Percentiles rank a stretch among this genome's conserved stretches.
Evolutionary conservation across 2,329 filamentous ascomycete genomes (phyloP).

Genomic region (Fusarium temperatum): DNA sequence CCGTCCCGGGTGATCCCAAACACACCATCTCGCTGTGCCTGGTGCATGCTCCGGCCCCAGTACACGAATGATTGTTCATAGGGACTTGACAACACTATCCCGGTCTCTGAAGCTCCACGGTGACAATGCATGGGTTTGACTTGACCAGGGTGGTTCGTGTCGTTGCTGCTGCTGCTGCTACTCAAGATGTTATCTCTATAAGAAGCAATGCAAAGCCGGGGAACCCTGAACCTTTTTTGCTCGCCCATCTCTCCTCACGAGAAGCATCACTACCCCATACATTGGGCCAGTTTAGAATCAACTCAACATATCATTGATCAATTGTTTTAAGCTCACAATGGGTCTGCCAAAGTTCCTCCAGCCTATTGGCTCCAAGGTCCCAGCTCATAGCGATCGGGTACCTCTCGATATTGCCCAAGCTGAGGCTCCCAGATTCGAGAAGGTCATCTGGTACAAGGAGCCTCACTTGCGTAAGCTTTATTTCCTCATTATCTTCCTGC

Average conservation of each 20-base stretch:
- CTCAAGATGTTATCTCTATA: slow-evolving; percentile 30
- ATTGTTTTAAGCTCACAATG: slow-evolving; percentile 19
- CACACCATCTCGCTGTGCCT: slow-evolving; percentile 27
- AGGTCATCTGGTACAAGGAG: slow-evolving; percentile 65
- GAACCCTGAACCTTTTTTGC: slow-evolving; percentile 1
- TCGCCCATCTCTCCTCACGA: slow-evolving; percentile 28
- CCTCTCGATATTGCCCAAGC: slow-evolving; percentile 51
- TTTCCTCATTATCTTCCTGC: slow-evolving; percentile 61
- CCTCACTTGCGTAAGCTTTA: slow-evolving; percentile 67
- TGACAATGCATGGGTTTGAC: slow-evolving; percentile 15
- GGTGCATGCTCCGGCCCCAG: slow-evolving; percentile 17
- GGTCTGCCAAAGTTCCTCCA: slow-evolving; percentile 37
- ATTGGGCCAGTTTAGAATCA: neutral
- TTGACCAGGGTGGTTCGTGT: neutral
- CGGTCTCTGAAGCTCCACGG: neutral
- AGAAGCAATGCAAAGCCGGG: slow-evolving; percentile 32
- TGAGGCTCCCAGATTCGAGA: slow-evolving; percentile 61
- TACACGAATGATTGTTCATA: neutral
- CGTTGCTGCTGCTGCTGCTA: slow-evolving; percentile 1
- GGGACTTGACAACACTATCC: neutral
- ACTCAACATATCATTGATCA: slow-evolving; percentile 1
- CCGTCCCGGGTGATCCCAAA: slow-evolving; percentile 33
- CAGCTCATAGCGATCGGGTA: slow-evolving; percentile 6
- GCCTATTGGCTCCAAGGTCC: slow-evolving; percentile 38
- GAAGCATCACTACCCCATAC: slow-evolving; percentile 11